Percentiles rank a stretch among this genome's conserved stretches.
phyloP scores from a whole-genome alignment of 371 early-diverging fungal species.

The Syncephalastrum racemosum region DNA sequence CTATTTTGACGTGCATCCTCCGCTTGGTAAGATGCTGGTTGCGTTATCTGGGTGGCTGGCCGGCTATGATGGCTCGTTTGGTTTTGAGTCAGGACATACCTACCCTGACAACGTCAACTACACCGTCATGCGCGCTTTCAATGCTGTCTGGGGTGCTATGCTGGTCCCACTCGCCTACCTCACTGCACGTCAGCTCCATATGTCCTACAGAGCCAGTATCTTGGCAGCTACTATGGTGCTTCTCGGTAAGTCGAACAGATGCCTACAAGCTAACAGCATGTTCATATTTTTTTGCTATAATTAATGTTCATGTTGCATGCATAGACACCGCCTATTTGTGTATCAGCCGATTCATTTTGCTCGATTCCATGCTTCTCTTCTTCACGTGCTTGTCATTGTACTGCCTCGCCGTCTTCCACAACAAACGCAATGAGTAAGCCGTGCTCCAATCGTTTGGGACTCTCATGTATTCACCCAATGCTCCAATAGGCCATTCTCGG shows the following conservation, averaged over 20 bases:
- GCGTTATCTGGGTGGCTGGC: constrained; percentile 89
- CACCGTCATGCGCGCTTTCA: constrained; percentile 88
- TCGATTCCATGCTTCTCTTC: constrained; percentile 97
- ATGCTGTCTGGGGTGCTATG: constrained; percentile 88
- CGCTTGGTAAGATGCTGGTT: constrained; percentile 98
- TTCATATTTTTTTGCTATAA: too few species aligned
- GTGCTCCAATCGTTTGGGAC: neutral
- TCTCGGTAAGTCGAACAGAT: constrained; percentile 37
- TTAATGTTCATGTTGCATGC: neutral
- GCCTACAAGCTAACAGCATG: too few species aligned
- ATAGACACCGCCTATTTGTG: constrained; percentile 81
- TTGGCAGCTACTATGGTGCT: constrained; percentile 80
- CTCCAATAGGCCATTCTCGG: constrained; percentile 70
- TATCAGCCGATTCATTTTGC: constrained; percentile 96
- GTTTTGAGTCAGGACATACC: constrained; percentile 82
- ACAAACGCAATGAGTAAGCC: constrained; percentile 60
- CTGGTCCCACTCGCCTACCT: constrained; percentile 93
- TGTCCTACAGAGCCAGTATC: constrained; percentile 60
- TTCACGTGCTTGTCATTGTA: constrained; percentile 85
- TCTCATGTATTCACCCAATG: neutral
- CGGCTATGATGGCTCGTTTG: constrained; percentile 89
- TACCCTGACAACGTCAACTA: constrained; percentile 91
- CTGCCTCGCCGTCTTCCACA: constrained; percentile 73
- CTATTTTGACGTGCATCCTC: constrained; percentile 99
- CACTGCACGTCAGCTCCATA: constrained; percentile 78